These are phyloP conservation scores for Sporobolomyces phaffii DNA, from an alignment of 768 basidiomycete genomes.

Conservation along the genomic window DNA sequence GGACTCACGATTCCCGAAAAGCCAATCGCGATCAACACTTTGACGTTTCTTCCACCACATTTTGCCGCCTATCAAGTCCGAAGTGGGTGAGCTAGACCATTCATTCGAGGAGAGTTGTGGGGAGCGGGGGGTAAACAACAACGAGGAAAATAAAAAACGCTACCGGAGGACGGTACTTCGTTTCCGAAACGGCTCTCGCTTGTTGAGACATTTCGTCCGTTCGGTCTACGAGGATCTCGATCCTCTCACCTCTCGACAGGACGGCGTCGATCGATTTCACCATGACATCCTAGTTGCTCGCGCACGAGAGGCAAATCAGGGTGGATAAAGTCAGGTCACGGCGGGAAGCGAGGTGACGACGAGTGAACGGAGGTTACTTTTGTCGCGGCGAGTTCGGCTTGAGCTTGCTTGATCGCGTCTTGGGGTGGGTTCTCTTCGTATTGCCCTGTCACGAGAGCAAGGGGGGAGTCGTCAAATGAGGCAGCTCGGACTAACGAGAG, in stretches of 20 bases:
- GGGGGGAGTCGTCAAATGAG: neutral
- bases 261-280: conserved; percentile 77
- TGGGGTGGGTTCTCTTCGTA: conserved; percentile 78
- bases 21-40: conserved; percentile 45
- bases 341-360: no score
- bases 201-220: conserved; percentile 92
- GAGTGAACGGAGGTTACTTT: no score
- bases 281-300: conserved; percentile 40
- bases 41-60: conserved; percentile 50
- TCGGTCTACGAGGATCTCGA: conserved; percentile 84
- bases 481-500: no score
- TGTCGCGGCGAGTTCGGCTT: conserved; percentile 61
- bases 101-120: no score
- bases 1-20: conserved; percentile 55
- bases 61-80: conserved; percentile 47
- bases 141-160: neutral
- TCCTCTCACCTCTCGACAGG: conserved; percentile 83
- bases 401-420: conserved; percentile 85
- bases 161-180: conserved; percentile 39
- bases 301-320: neutral
- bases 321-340: neutral
- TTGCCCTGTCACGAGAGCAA: conserved; percentile 49
- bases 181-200: conserved; percentile 69
- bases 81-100: no score
- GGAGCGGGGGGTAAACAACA: neutral